A percentile compares a stretch with the other conserved stretches of the same genome.
phyloP scores from a whole-genome alignment of 108 stramenopile species.

The Phaeodactylum tricornutum region DNA sequence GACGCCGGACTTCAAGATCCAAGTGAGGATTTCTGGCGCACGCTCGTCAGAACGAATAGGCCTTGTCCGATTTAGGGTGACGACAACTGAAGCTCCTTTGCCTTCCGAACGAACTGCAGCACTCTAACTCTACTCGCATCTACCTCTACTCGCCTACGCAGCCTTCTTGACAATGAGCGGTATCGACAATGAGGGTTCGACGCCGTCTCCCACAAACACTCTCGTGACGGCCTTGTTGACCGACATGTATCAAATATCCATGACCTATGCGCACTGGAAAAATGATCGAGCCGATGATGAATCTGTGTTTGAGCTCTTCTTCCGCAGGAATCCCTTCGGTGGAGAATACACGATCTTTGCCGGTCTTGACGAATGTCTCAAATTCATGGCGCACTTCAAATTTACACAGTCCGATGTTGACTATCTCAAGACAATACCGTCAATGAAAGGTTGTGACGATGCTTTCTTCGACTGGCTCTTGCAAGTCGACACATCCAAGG shows the following conservation, averaged over 20 bases:
- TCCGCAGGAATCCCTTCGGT: slow-evolving; percentile 91
- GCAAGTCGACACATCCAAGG: slow-evolving; percentile 56
- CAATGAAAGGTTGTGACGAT: slow-evolving; percentile 53
- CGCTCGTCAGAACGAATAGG: too few species aligned
- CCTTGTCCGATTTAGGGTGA: too few species aligned
- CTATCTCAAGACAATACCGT: slow-evolving; percentile 65
- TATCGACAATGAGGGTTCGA: too few species aligned
- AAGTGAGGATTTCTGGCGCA: too few species aligned
- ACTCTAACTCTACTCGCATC: too few species aligned
- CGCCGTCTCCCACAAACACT: slow-evolving; percentile 61
- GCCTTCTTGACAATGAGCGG: too few species aligned
- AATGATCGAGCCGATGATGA: slow-evolving; percentile 65
- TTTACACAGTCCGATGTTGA: slow-evolving; percentile 74
- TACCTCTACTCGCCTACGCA: too few species aligned
- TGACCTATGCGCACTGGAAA: slow-evolving; percentile 98
- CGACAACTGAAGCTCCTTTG: too few species aligned
- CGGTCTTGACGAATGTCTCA: slow-evolving; percentile 86
- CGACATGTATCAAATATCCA: slow-evolving; percentile 97
- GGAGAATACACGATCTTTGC: slow-evolving; percentile 91
- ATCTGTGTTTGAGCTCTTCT: slow-evolving; percentile 90
- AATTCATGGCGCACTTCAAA: slow-evolving; percentile 52
- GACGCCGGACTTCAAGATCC: too few species aligned
- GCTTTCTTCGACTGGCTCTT: slow-evolving; percentile 86
- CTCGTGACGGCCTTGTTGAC: slow-evolving; percentile 89
- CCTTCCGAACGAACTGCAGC: too few species aligned